Evolutionary conservation across 768 basidiomycete species (phyloP).

Genomic region (Tricholomella constricta): DNA sequence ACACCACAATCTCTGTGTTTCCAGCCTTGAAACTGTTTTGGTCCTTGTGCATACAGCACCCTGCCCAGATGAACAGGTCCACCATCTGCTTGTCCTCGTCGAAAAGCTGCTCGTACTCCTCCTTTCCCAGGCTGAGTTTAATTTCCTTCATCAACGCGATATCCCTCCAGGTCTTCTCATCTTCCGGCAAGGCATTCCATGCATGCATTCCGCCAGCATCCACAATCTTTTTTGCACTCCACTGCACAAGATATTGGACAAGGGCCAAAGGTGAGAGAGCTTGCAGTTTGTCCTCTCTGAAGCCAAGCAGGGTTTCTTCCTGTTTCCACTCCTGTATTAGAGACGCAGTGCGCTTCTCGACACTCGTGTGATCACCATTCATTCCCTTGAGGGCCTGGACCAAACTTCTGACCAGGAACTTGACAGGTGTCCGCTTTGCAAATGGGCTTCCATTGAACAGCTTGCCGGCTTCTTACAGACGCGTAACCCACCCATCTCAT

Average conservation of each 20-base stretch:
- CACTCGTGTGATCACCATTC: constrained; percentile 26
- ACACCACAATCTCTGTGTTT: constrained; percentile 25
- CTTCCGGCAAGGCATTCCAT: constrained; percentile 24
- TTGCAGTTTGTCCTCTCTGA: constrained; percentile 17
- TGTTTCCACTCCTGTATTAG: constrained; percentile 19
- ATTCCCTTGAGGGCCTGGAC: constrained; percentile 21
- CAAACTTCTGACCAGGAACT: not conserved
- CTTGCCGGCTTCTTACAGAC: constrained; percentile 1
- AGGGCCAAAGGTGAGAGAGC: constrained; percentile 15
- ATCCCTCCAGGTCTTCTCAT: constrained; percentile 20
- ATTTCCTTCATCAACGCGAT: constrained; percentile 17
- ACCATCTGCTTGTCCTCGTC: constrained; percentile 16
- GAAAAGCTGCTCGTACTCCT: constrained; percentile 20
- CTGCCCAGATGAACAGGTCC: constrained; percentile 35
- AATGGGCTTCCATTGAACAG: constrained; percentile 15
- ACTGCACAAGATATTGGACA: constrained; percentile 16
- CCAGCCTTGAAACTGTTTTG: constrained; percentile 35
- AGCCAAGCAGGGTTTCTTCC: constrained; percentile 8
- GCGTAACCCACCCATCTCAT: not conserved
- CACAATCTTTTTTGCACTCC: constrained; percentile 22
- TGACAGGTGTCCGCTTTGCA: constrained; percentile 7
- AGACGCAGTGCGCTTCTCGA: constrained; percentile 19
- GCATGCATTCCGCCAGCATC: constrained; percentile 25
- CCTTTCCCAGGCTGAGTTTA: constrained; percentile 20
- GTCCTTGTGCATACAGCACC: constrained; percentile 44